Evolutionary conservation across 345 rosid species (phyloP).

Genomic region (Eucalyptus curtisii): DNA sequence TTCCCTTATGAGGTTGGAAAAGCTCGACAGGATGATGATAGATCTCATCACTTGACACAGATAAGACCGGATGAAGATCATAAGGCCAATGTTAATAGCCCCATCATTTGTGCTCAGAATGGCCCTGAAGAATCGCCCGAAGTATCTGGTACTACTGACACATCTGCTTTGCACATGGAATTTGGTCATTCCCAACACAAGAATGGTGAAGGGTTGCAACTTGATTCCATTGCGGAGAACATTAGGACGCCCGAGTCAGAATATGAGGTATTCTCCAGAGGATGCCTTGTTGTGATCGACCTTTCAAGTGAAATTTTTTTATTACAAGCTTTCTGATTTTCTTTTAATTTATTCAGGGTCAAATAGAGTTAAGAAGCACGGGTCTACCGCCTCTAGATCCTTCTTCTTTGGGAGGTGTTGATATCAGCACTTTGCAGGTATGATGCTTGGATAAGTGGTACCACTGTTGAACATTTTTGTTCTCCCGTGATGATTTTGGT

Average conservation of each 20-base stretch:
- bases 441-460: background rate
- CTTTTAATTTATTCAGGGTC: conserved; percentile 37
- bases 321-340: conserved; percentile 2
- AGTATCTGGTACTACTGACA: conserved; percentile 6
- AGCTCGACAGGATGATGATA: conserved; percentile 11
- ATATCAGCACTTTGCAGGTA: conserved; percentile 74
- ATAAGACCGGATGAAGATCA: conserved; percentile 10
- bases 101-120: conserved; percentile 20
- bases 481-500: background rate
- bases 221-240: conserved; percentile 58
- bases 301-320: conserved; percentile 2
- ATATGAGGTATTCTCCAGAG: conserved; percentile 33
- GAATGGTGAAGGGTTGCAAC: conserved; percentile 50
- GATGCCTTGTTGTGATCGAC: background rate
- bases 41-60: conserved; percentile 22
- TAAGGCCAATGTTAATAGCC: background rate
- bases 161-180: conserved; percentile 4
- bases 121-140: conserved; percentile 15
- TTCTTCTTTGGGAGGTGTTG: conserved; percentile 34
- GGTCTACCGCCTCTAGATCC: conserved; percentile 41
- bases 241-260: conserved; percentile 34
- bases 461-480: background rate
- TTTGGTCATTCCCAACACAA: conserved; percentile 16
- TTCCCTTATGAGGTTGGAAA: conserved; percentile 17
- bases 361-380: conserved; percentile 27